These are phyloP conservation scores for Pythium graminicola DNA, from an alignment of 352 stramenopile species.

Conservation along the genomic window DNA sequence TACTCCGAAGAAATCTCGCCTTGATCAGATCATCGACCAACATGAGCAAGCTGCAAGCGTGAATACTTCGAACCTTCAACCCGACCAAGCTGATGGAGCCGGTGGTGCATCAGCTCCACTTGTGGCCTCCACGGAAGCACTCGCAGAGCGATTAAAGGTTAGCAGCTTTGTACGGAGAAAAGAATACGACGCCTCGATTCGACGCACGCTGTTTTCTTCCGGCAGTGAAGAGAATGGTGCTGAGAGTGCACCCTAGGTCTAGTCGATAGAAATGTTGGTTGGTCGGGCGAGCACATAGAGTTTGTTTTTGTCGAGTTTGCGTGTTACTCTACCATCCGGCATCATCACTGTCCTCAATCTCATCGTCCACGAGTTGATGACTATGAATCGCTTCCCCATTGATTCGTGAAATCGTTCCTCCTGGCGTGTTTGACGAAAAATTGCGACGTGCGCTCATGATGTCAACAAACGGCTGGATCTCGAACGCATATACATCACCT, in stretches of 20 bases:
- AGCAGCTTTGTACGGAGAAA: constrained; percentile 64
- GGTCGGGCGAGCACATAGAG: too few species aligned
- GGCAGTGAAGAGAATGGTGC: constrained; percentile 16
- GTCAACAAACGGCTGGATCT: constrained; percentile 62
- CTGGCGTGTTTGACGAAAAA: background rate
- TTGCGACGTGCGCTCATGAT: constrained; percentile 22
- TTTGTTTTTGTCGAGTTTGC: background rate
- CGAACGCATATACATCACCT: constrained; percentile 55
- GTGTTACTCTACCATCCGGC: constrained; percentile 25
- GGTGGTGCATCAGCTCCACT: background rate
- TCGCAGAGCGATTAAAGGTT: constrained; percentile 51
- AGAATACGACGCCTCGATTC: constrained; percentile 63
- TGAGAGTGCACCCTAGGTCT: constrained; percentile 1
- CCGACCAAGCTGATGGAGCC: background rate
- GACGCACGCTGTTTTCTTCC: constrained; percentile 21
- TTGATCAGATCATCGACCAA: constrained; percentile 48
- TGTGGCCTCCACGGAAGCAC: background rate
- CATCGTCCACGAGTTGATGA: constrained; percentile 38
- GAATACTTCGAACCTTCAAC: constrained; percentile 4
- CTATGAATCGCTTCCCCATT: too few species aligned
- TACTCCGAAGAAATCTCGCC: constrained; percentile 49
- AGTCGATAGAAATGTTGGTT: background rate
- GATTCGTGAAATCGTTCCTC: background rate
- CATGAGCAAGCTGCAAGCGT: constrained; percentile 35
- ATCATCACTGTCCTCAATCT: constrained; percentile 61